phyloP scores from a whole-genome alignment of 2,329 filamentous ascomycete genomes.

The Fusarium anguioides region DNA sequence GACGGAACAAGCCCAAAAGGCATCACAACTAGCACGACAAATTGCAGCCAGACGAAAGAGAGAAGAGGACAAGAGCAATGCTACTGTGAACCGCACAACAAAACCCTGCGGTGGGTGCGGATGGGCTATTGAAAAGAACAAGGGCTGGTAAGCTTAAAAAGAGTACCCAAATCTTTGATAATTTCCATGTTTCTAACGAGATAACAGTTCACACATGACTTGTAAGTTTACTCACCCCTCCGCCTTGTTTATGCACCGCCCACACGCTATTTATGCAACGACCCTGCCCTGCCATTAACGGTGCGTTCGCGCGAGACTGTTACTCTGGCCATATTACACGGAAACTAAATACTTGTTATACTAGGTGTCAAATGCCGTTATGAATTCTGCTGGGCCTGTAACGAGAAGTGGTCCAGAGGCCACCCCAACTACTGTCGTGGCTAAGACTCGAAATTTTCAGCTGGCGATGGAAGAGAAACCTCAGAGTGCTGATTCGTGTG shows the following conservation, averaged over 20 bases:
- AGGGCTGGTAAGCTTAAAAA: slow-evolving; percentile 54
- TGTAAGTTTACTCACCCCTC: slow-evolving; percentile 49
- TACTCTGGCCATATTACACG: not conserved
- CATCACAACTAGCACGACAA: slow-evolving; percentile 44
- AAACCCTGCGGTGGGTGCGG: slow-evolving; percentile 55
- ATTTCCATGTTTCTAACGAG: slow-evolving; percentile 38
- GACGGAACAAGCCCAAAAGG: slow-evolving; percentile 40
- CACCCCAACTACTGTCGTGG: slow-evolving; percentile 43
- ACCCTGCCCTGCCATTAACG: slow-evolving; percentile 13
- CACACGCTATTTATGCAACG: not conserved
- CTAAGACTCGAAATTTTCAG: not conserved
- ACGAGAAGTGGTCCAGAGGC: slow-evolving; percentile 29
- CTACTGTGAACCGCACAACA: slow-evolving; percentile 46
- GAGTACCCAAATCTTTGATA: not conserved
- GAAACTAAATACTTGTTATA: slow-evolving; percentile 27
- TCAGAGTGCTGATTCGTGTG: slow-evolving; percentile 25
- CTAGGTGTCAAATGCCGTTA: slow-evolving; percentile 50
- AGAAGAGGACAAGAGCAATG: slow-evolving; percentile 51
- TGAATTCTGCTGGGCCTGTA: slow-evolving; percentile 53
- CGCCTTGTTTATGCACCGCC: not conserved
- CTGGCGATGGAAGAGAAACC: not conserved
- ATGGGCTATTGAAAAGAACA: slow-evolving; percentile 54
- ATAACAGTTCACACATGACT: slow-evolving; percentile 54
- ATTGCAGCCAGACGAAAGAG: slow-evolving; percentile 45
- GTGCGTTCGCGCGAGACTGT: slow-evolving; percentile 23